Evolutionary conservation across 192 early-diverging fungal genomes (phyloP), one percentile per base, ranked within the genome.

Genomic region (Mortierella alpina): DNA sequence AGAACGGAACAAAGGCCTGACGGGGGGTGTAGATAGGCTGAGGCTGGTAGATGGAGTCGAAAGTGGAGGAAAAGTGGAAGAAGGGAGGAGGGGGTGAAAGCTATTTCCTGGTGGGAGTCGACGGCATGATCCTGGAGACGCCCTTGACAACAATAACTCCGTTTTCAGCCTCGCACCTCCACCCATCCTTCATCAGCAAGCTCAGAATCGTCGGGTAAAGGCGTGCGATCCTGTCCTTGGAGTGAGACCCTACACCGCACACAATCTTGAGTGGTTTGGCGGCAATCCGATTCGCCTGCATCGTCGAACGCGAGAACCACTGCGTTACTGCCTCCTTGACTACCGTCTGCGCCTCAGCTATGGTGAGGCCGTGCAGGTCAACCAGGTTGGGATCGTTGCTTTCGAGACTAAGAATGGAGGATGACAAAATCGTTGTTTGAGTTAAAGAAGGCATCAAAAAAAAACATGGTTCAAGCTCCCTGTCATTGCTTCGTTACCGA

Each of bases 291-390:
- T 42, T 61, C 11, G 75, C 53, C 56, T 78, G 82, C 74, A 75
- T 85, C 17, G 77, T 82, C 45, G 82, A 67, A 59, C 84, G 75
- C 31, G 82, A 75, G 68, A 86, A 89, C 91, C 91, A 92, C 44
- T 88, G 75, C 5, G 83, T 85, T 8, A 89, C 84, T 7, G 86
- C 87, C 60, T 92, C 91, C 72, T 83, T 70, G 0, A 88, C 86
- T 13, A 94, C 72, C 11, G 84, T 85, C 6, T 87, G 69, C 0
- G 92, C 91, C 69, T 94, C 91, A 0, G 73, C 68, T 4, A 91
- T 84, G 0, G 86, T 90, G 31, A 92, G 73, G 0, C 92, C 92
- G 57, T 94, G 92, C 15, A 94, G 82, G 75, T 94, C 92, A 4
- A 94, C 73, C 41, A 92, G 68, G 70, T 86, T 84, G 14, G 86